Conservation (phyloP, 2,329 filamentous ascomycete genomes). For the Fusarium citri region DNA sequence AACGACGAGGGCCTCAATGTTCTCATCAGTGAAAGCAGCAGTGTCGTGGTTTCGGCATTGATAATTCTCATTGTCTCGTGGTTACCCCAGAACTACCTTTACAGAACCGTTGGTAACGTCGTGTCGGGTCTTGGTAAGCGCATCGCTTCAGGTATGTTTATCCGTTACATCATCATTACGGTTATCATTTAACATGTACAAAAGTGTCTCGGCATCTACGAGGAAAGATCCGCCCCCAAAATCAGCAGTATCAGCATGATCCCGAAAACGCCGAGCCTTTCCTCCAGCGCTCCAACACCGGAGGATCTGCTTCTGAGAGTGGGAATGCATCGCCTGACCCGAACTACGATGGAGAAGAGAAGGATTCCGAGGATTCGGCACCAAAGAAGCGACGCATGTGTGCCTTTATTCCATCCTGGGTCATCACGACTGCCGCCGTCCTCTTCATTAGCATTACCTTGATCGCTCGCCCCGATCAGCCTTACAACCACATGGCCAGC, state of each 20-base stretch:
- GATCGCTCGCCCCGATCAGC: conserved; percentile 43
- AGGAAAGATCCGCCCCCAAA: conserved; percentile 28
- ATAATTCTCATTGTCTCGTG: conserved; percentile 41
- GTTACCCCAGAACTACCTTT: conserved; percentile 40
- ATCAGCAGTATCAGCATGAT: conserved; percentile 26
- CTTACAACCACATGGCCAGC: conserved; percentile 48
- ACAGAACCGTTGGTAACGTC: conserved; percentile 37
- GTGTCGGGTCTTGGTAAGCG: conserved; percentile 30
- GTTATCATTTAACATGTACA: background rate
- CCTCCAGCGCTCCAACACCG: conserved; percentile 17
- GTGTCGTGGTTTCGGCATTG: conserved; percentile 39
- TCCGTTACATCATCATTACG: background rate
- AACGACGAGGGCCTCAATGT: conserved; percentile 48
- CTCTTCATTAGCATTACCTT: conserved; percentile 39
- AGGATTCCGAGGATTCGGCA: conserved; percentile 8
- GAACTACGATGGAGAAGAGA: conserved; percentile 16
- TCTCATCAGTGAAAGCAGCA: conserved; percentile 45
- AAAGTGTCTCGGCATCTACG: conserved; percentile 30
- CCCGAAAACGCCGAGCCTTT: conserved; percentile 37
- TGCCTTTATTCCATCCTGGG: conserved; percentile 27
- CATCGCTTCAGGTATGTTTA: conserved; percentile 41
- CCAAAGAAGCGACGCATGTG: conserved; percentile 13
- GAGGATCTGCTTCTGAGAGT: conserved; percentile 3
- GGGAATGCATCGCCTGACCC: conserved; percentile 11
- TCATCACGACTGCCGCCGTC: conserved; percentile 17